phyloP scores from a whole-genome alignment of 2,329 filamentous ascomycete species.

The Paraconiothyrium brasiliense region DNA sequence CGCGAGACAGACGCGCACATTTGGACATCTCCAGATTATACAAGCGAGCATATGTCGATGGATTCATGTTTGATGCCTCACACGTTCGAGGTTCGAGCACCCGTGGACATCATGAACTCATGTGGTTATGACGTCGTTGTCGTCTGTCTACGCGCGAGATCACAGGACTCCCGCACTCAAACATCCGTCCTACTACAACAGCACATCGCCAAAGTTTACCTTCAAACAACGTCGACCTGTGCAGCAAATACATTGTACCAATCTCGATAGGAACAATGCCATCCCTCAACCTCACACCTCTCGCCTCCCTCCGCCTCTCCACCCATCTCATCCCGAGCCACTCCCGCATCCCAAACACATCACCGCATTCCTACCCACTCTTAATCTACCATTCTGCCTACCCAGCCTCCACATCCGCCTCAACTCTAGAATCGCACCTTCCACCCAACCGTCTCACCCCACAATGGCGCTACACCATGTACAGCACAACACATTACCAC shows the following conservation, averaged over 20 bases:
- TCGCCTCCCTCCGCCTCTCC: slow-evolving; percentile 65
- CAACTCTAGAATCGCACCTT: slow-evolving; percentile 67
- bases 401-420: slow-evolving; percentile 53
- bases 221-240: neutral
- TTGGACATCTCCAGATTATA: neutral
- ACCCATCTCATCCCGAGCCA: slow-evolving; percentile 68
- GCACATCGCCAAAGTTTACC: neutral
- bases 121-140: slow-evolving; percentile 11
- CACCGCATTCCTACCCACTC: slow-evolving; percentile 69
- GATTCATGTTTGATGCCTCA: neutral
- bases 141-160: neutral
- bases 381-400: slow-evolving; percentile 73
- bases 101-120: neutral
- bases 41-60: neutral
- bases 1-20: neutral
- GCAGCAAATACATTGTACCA: neutral
- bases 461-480: slow-evolving; percentile 76
- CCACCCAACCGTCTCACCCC: slow-evolving; percentile 61
- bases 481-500: slow-evolving; percentile 71
- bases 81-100: neutral
- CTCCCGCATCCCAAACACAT: slow-evolving; percentile 69
- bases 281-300: slow-evolving; percentile 50
- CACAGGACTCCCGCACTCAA: neutral
- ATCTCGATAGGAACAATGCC: slow-evolving; percentile 15
- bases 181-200: neutral